These are phyloP conservation scores for Phytophthora cryptogea DNA, from an alignment of 352 stramenopile species.

Conservation along the genomic window DNA sequence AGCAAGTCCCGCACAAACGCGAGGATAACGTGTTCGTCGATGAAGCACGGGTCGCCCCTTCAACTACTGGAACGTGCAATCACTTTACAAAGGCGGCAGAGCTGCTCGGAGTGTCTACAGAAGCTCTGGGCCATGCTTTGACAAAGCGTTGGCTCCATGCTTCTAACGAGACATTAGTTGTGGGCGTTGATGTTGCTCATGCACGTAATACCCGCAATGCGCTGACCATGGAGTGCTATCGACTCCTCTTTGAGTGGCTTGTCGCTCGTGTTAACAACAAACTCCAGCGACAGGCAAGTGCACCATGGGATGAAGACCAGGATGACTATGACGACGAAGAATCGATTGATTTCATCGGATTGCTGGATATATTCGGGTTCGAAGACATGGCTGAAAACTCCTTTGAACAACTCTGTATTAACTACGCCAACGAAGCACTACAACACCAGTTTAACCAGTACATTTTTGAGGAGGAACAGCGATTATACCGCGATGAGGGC, in stretches of 20 bases:
- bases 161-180: slow-evolving; percentile 74
- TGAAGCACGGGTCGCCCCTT: slow-evolving; percentile 26
- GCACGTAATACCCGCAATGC: slow-evolving; percentile 85
- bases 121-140: slow-evolving; percentile 59
- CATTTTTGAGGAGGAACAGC: slow-evolving; percentile 92
- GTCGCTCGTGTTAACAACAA: slow-evolving; percentile 91
- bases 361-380: slow-evolving; percentile 91
- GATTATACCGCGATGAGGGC: slow-evolving; percentile 73
- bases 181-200: slow-evolving; percentile 66
- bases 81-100: slow-evolving; percentile 60
- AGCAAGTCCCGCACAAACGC: slow-evolving; percentile 33
- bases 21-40: slow-evolving; percentile 39
- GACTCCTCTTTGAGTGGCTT: slow-evolving; percentile 94
- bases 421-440: slow-evolving; percentile 89
- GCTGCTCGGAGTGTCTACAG: slow-evolving; percentile 61
- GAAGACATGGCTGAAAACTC: slow-evolving; percentile 87
- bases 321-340: slow-evolving; percentile 19
- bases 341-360: slow-evolving; percentile 63
- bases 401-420: slow-evolving; percentile 92
- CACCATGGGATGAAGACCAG: slow-evolving; percentile 19
- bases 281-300: slow-evolving; percentile 46
- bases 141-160: slow-evolving; percentile 69
- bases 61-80: slow-evolving; percentile 13
- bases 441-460: slow-evolving; percentile 91
- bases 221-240: slow-evolving; percentile 93